Evolutionary conservation across 441 rosid genomes (phyloP).

Genomic region (Erysimum cheiri): DNA sequence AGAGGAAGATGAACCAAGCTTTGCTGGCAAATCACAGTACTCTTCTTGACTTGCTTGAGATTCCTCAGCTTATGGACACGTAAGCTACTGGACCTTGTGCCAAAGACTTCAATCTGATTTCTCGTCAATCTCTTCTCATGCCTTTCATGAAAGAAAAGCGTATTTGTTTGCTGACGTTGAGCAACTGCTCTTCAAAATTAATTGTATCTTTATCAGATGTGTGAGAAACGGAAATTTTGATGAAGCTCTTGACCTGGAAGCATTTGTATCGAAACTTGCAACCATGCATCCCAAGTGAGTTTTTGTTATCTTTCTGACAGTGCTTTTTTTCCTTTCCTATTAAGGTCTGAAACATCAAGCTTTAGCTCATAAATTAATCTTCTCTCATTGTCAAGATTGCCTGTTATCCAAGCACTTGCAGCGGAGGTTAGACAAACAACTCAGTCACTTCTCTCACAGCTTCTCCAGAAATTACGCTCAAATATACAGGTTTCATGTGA

Average conservation of each 20-base stretch:
- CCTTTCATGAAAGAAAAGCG: slow-evolving; percentile 11
- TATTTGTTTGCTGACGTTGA: not conserved
- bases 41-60: slow-evolving; percentile 96
- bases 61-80: slow-evolving; percentile 99
- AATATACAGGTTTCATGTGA: slow-evolving; percentile 74
- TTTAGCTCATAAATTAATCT: slow-evolving; percentile 35
- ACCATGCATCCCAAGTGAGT: slow-evolving; percentile 98
- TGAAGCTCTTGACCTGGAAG: slow-evolving; percentile 96
- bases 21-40: slow-evolving; percentile 85
- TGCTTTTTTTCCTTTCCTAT: slow-evolving; percentile 23
- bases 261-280: slow-evolving; percentile 82
- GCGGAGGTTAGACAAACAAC: slow-evolving; percentile 91
- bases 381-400: slow-evolving; percentile 56
- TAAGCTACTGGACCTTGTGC: slow-evolving; percentile 48
- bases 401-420: slow-evolving; percentile 90
- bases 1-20: slow-evolving; percentile 93
- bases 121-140: slow-evolving; percentile 24
- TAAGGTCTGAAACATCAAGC: slow-evolving; percentile 33
- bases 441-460: slow-evolving; percentile 94
- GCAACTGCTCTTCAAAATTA: slow-evolving; percentile 1
- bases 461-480: slow-evolving; percentile 88
- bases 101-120: not conserved
- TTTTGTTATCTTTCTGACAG: slow-evolving; percentile 12
- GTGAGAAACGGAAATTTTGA: slow-evolving; percentile 95
- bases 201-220: slow-evolving; percentile 60